These are phyloP conservation scores for Fragilaria crotonensis DNA, from an alignment of 108 stramenopile genomes.

Conservation along the genomic window DNA sequence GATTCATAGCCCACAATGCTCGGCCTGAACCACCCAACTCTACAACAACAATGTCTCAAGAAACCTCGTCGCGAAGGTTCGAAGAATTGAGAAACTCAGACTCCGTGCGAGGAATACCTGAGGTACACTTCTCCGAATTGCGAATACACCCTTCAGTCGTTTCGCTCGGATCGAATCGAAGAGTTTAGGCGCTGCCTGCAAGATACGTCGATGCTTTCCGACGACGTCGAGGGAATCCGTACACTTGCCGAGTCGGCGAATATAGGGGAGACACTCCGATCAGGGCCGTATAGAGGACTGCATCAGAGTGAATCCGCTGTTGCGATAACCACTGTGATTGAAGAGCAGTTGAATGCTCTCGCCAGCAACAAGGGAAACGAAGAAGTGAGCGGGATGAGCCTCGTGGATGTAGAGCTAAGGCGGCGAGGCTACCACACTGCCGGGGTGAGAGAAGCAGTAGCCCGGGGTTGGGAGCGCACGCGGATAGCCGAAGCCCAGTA, in stretches of 20 bases:
- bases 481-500: constrained; percentile 56
- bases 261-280: constrained; percentile 43
- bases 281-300: constrained; percentile 68
- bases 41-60: too few species aligned
- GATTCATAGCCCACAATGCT: neutral
- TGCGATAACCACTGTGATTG: constrained; percentile 66
- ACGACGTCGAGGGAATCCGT: constrained; percentile 75
- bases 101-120: neutral
- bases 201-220: constrained; percentile 50
- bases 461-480: constrained; percentile 32
- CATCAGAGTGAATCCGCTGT: constrained; percentile 66
- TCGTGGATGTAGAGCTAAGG: constrained; percentile 49
- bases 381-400: constrained; percentile 25
- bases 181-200: constrained; percentile 61
- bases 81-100: neutral
- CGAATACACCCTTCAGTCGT: neutral
- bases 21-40: too few species aligned
- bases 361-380: constrained; percentile 20
- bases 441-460: constrained; percentile 56
- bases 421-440: constrained; percentile 54
- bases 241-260: constrained; percentile 79
- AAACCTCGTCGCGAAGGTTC: too few species aligned
- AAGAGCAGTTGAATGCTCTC: constrained; percentile 68
- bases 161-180: constrained; percentile 1
- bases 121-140: neutral